A percentile compares a stretch with the other conserved stretches of the same genome.
Evolutionary conservation across 2,329 filamentous ascomycete genomes (phyloP).

Genomic region (Xylaria sp.): DNA sequence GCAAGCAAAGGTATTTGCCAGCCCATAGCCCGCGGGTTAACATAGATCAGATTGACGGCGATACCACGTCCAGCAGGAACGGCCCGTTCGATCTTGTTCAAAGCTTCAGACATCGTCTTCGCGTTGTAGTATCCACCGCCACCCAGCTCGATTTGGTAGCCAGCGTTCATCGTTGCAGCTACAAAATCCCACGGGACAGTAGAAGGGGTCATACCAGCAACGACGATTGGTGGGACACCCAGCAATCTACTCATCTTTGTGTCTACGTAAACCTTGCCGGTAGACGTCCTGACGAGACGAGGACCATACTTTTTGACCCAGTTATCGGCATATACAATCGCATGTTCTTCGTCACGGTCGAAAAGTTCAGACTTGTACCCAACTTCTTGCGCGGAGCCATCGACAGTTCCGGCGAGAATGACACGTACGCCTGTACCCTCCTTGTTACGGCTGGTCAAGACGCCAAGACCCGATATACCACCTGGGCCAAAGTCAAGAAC

Average conservation of each 20-base stretch:
- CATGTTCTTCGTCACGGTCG: slow-evolving; percentile 92
- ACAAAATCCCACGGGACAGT: slow-evolving; percentile 94
- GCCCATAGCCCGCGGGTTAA: slow-evolving; percentile 85
- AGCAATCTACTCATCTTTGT: slow-evolving; percentile 93
- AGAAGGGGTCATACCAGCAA: slow-evolving; percentile 91
- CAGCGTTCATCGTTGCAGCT: slow-evolving; percentile 89
- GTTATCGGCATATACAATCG: slow-evolving; percentile 92
- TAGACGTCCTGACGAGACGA: slow-evolving; percentile 86
- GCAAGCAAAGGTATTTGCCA: slow-evolving; percentile 91
- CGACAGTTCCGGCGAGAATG: slow-evolving; percentile 91
- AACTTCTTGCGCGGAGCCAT: slow-evolving; percentile 86
- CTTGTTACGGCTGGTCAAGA: slow-evolving; percentile 98
- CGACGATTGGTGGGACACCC: slow-evolving; percentile 84
- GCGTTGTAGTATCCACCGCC: slow-evolving; percentile 89
- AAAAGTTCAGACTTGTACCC: slow-evolving; percentile 99
- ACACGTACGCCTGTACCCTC: slow-evolving; percentile 97
- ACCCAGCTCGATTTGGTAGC: slow-evolving; percentile 91
- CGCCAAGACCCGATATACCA: slow-evolving; percentile 93
- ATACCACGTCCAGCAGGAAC: slow-evolving; percentile 89
- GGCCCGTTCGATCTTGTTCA: slow-evolving; percentile 81
- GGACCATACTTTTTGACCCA: slow-evolving; percentile 98
- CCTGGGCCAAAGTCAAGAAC: slow-evolving; percentile 96
- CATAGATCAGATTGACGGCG: slow-evolving; percentile 88
- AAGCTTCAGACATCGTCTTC: slow-evolving; percentile 80
- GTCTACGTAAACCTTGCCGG: slow-evolving; percentile 89